Conservation (phyloP, 1,284 basidiomycete genomes). For the Malassezia japonica region DNA sequence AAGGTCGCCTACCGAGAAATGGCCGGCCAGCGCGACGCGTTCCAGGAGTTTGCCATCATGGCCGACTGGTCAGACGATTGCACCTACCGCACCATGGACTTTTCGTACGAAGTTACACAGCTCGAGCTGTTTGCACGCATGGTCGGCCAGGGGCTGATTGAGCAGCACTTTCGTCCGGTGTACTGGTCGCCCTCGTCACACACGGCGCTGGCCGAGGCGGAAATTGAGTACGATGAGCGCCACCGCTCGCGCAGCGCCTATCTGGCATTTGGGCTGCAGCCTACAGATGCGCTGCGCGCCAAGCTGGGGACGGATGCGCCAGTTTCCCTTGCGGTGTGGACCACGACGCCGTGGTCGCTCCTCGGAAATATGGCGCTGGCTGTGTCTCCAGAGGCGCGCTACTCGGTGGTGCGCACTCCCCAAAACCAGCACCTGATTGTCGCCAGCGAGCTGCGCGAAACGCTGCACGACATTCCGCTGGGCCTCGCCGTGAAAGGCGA, state of each 20-base stretch:
- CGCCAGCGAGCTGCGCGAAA: slow-evolving; percentile 59
- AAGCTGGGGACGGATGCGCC: slow-evolving; percentile 20
- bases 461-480: slow-evolving; percentile 14
- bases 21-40: slow-evolving; percentile 67
- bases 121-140: slow-evolving; percentile 75
- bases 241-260: slow-evolving; percentile 81
- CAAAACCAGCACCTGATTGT: slow-evolving; percentile 56
- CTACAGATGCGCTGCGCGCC: slow-evolving; percentile 5
- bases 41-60: slow-evolving; percentile 77
- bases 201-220: slow-evolving; percentile 90
- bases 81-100: slow-evolving; percentile 64
- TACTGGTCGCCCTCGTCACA: slow-evolving; percentile 91
- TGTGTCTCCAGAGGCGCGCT: slow-evolving; percentile 64
- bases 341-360: slow-evolving; percentile 94
- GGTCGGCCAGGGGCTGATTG: slow-evolving; percentile 70
- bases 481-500: neutral
- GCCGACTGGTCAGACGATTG: slow-evolving; percentile 71
- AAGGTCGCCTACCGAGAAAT: slow-evolving; percentile 68
- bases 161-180: slow-evolving; percentile 76
- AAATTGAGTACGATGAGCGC: slow-evolving; percentile 79
- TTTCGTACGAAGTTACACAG: slow-evolving; percentile 78
- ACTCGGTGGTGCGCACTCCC: slow-evolving; percentile 56
- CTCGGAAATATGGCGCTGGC: slow-evolving; percentile 93
- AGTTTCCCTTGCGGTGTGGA: slow-evolving; percentile 78
- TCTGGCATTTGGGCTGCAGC: slow-evolving; percentile 59